Conservation (phyloP, 257 asterid species). For the Phtheirospermum japonicum region DNA sequence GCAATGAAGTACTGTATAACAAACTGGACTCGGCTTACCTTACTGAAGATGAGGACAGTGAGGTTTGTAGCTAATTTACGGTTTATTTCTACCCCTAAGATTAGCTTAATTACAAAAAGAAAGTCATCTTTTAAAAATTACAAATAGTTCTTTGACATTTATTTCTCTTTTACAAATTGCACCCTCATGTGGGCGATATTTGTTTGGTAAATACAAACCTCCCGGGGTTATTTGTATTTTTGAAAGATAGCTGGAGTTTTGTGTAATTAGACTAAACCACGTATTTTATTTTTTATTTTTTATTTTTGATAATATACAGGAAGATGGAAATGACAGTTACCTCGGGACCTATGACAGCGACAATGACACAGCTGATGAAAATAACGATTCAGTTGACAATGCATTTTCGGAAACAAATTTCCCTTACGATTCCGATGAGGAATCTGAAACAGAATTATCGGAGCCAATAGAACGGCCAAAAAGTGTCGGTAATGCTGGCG, state of each 20-base stretch:
- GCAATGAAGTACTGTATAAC: conserved; percentile 63
- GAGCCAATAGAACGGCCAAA: conserved; percentile 18
- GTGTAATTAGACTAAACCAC: no score
- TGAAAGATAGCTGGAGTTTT: no score
- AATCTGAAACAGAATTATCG: conserved; percentile 40
- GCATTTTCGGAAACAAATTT: conserved; percentile 37
- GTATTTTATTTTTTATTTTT: no score
- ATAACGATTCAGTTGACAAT: conserved; percentile 20
- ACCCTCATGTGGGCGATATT: not conserved
- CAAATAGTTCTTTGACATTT: not conserved
- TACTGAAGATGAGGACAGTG: conserved; percentile 74
- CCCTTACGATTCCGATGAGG: conserved; percentile 37
- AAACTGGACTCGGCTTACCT: conserved; percentile 64
- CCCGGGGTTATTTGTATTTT: no score
- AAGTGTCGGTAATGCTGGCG: not conserved
- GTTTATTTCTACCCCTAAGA: not conserved
- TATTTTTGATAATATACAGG: conserved; percentile 30
- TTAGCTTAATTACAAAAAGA: not conserved
- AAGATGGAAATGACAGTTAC: conserved; percentile 49
- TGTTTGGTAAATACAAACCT: not conserved
- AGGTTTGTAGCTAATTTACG: conserved; percentile 43
- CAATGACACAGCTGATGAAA: conserved; percentile 31
- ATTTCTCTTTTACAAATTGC: not conserved
- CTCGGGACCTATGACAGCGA: conserved; percentile 37
- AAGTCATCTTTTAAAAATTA: not conserved